Evolutionary conservation across 2,329 filamentous ascomycete species (phyloP).

Genomic region (Leptosphaerulina australis): DNA sequence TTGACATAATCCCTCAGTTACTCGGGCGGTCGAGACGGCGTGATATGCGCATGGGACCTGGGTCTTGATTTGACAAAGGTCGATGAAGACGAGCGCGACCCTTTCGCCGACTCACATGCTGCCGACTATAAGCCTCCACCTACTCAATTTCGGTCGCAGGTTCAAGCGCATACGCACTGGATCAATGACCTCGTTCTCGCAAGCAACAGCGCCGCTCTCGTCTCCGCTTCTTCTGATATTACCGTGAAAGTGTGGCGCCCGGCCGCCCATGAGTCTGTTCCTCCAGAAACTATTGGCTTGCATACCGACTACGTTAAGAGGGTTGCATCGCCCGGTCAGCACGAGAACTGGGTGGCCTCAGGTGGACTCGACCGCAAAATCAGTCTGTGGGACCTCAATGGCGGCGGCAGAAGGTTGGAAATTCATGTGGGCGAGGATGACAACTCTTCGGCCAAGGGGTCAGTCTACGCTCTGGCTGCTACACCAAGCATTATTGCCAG

Average conservation of each 20-base stretch:
- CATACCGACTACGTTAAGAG: constrained; percentile 98
- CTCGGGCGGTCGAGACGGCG: constrained; percentile 92
- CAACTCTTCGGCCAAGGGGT: constrained; percentile 81
- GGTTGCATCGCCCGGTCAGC: constrained; percentile 74
- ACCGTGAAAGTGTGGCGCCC: constrained; percentile 94
- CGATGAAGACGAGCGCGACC: constrained; percentile 47
- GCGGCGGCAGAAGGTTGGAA: constrained; percentile 81
- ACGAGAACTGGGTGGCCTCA: constrained; percentile 86
- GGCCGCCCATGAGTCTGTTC: constrained; percentile 64
- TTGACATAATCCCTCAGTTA: constrained; percentile 62
- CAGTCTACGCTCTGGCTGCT: constrained; percentile 86
- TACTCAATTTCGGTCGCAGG: constrained; percentile 65
- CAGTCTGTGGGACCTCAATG: constrained; percentile 90
- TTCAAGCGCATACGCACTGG: constrained; percentile 91
- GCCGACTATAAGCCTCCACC: constrained; percentile 49
- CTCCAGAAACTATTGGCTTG: constrained; percentile 81
- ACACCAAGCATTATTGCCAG: constrained; percentile 83
- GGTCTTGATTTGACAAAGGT: constrained; percentile 68
- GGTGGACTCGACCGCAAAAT: constrained; percentile 93
- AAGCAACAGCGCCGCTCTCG: constrained; percentile 76
- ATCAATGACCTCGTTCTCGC: constrained; percentile 89
- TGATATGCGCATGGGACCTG: constrained; percentile 94
- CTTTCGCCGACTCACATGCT: constrained; percentile 46
- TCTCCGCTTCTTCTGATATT: constrained; percentile 91
- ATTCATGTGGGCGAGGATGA: constrained; percentile 87